phyloP scores from a whole-genome alignment of 192 early-diverging fungal species.

The Pilobolus umbonatus region DNA sequence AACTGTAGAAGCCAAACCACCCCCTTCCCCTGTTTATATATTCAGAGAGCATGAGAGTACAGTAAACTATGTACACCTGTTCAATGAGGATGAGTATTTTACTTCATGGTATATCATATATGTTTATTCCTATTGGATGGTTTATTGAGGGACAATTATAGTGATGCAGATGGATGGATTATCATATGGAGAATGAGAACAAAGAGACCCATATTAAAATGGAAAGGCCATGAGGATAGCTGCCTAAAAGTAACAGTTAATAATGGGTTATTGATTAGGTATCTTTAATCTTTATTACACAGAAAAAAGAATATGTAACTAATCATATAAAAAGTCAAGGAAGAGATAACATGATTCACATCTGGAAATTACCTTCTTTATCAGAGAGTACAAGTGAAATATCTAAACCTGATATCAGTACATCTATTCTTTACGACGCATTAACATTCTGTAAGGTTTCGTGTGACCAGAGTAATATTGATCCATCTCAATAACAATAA shows the following conservation, averaged over 20 bases:
- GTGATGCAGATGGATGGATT: constrained; percentile 24
- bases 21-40: constrained; percentile 28
- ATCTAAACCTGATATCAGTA: constrained; percentile 1
- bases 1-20: constrained; percentile 10
- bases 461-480: not conserved
- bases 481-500: not conserved
- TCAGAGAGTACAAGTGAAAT: not conserved
- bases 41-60: constrained; percentile 24
- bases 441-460: constrained; percentile 31
- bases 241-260: constrained; percentile 15
- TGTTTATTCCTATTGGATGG: not conserved
- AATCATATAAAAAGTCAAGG: constrained; percentile 25
- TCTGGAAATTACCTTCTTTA: constrained; percentile 20
- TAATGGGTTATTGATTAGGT: constrained; percentile 22
- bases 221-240: constrained; percentile 25
- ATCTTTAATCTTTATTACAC: not conserved
- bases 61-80: constrained; percentile 22
- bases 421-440: constrained; percentile 17
- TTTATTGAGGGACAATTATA: not conserved
- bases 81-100: constrained; percentile 19
- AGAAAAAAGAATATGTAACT: not conserved
- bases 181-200: constrained; percentile 28
- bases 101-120: constrained; percentile 24
- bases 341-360: constrained; percentile 28
- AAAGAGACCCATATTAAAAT: constrained; percentile 19